phyloP scores from a whole-genome alignment of 164 flowering plant genomes.

The Kalanchoe fedtschenkoi region DNA sequence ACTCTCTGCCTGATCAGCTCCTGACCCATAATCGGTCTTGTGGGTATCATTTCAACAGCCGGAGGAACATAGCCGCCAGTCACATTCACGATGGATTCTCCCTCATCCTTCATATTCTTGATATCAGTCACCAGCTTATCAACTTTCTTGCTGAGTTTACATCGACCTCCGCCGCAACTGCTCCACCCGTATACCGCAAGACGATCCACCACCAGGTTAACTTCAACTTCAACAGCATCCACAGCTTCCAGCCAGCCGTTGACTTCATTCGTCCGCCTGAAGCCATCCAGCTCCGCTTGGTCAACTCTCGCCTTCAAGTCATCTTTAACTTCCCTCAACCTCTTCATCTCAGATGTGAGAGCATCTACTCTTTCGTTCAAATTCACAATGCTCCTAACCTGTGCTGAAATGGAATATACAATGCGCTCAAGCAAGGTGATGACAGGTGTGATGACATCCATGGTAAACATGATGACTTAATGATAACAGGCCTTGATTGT shows the following conservation, averaged over 20 bases:
- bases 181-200: constrained; percentile 5
- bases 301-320: constrained; percentile 18
- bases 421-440: too few species aligned
- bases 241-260: constrained; percentile 19
- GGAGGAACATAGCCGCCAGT: constrained; percentile 12
- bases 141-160: constrained; percentile 13
- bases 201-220: constrained; percentile 8
- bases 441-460: too few species aligned
- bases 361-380: constrained; percentile 5
- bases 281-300: constrained; percentile 11
- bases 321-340: constrained; percentile 18
- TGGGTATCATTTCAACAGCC: constrained; percentile 15
- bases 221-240: constrained; percentile 17
- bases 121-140: constrained; percentile 8
- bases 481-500: too few species aligned
- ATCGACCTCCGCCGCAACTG: constrained; percentile 7
- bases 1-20: constrained; percentile 11
- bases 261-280: constrained; percentile 16
- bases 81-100: constrained; percentile 6
- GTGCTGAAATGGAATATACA: too few species aligned
- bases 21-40: constrained; percentile 19
- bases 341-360: constrained; percentile 13
- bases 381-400: constrained; percentile 13
- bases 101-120: constrained; percentile 12
- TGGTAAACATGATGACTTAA: too few species aligned